Evolutionary conservation across 257 asterid species (phyloP), one percentile per base, ranked within the genome.

Genomic region (Fraxinus pennsylvanica): DNA sequence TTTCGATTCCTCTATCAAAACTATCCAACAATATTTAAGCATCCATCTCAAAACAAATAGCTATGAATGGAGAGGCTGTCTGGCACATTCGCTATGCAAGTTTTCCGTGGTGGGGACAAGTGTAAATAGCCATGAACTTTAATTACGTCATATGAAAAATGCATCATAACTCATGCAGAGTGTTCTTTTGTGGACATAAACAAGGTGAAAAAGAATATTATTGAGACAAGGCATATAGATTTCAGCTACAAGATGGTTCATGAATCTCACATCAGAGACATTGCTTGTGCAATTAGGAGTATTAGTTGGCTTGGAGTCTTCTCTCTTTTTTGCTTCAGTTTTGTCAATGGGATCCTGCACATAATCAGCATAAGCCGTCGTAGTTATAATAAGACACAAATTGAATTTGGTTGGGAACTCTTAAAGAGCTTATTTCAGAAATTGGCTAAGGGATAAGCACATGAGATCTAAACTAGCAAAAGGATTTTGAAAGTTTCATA

Each of bases 261-360:
- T 25, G 39, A 68, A 78, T 68, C 89, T 81, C 77, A 85, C 91
- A 79, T 85, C 83, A 71, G 83, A 82, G 72, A 75, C 84, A 41
- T 83, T 79, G 41, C 67, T 84, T n/a, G 81, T 52, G 79, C 84
- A 76, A 50, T 74, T 79, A 2, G 82, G 76, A 61, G 77, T 68
- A 71, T 67, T 70, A 38, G 74, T 80, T 9, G 68, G 77, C 71
- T 70, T 83, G 65, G 80, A 61, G 54, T 45, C 41, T 50, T 83
- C 84, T 61, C 74, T 88, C 43, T 52, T 61, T 41, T 36, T 77
- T n/a, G 74, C 57, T 17, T 77, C 66, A n/a, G 83, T 52, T 9
- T 75, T 76, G 29, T 86, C 88, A 84, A 80, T 79, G 25, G 74
- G 22, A 19, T 76, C 78, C 89, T 87, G 85, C 75, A 70, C 41